phyloP scores from a whole-genome alignment of 345 rosid species.

The Brassica incana region DNA sequence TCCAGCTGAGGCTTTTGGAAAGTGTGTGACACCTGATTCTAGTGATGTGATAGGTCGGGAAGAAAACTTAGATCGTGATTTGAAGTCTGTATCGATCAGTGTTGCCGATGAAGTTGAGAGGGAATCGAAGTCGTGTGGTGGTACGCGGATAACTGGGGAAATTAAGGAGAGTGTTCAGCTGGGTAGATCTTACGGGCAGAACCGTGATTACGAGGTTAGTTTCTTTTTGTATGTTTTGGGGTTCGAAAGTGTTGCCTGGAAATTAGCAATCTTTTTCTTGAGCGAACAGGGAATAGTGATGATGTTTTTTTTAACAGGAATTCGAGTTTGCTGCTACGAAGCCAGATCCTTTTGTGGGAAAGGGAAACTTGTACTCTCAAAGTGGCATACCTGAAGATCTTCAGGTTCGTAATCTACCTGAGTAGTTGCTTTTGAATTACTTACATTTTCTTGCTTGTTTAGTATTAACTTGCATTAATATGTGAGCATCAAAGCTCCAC shows the following conservation, averaged over 20 bases:
- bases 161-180: slow-evolving; percentile 40
- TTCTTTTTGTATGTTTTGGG: slow-evolving; percentile 40
- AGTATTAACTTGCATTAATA: slow-evolving; percentile 11
- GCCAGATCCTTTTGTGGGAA: slow-evolving; percentile 44
- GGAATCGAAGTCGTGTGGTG: slow-evolving; percentile 46
- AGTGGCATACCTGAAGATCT: slow-evolving; percentile 49
- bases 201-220: slow-evolving; percentile 56
- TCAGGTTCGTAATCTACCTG: slow-evolving; percentile 54
- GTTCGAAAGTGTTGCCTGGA: slow-evolving; percentile 38
- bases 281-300: slow-evolving; percentile 45
- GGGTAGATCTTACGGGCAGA: slow-evolving; percentile 44
- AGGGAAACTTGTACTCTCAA: slow-evolving; percentile 44
- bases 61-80: slow-evolving; percentile 30
- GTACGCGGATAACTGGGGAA: slow-evolving; percentile 38
- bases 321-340: slow-evolving; percentile 37
- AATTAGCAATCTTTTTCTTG: slow-evolving; percentile 34
- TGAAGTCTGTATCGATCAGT: slow-evolving; percentile 38
- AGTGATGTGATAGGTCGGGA: slow-evolving; percentile 26
- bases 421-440: slow-evolving; percentile 10
- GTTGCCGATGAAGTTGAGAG: slow-evolving; percentile 45
- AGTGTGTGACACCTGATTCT: slow-evolving; percentile 43
- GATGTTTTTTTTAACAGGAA: slow-evolving; percentile 55
- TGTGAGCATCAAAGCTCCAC: slow-evolving; percentile 16
- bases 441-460: background rate
- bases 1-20: slow-evolving; percentile 36